A percentile compares a stretch with the other conserved stretches of the same genome.
Conservation (phyloP, 2,329 filamentous ascomycete species). For the Apiospora phragmitis region DNA sequence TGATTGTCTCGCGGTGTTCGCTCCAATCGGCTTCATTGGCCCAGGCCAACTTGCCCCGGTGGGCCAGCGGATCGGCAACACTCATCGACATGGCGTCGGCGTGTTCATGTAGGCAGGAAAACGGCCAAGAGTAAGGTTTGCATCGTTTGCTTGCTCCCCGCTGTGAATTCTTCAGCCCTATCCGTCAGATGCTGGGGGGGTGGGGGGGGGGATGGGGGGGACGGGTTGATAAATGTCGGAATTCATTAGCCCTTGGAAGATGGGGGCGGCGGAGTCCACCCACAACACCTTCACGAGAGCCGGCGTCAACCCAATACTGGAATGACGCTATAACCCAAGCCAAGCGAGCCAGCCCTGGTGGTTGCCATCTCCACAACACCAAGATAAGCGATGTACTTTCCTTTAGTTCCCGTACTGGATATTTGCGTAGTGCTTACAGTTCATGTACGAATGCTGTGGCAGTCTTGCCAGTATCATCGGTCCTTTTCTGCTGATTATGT, state of each 20-base stretch:
- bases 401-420: background rate
- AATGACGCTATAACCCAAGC: background rate
- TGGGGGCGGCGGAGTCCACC: background rate
- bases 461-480: background rate
- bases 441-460: background rate
- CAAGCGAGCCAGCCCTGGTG: background rate
- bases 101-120: background rate
- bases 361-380: background rate
- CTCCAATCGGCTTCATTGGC: slow-evolving; percentile 21
- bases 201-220: no score
- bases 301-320: background rate
- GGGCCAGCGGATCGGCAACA: background rate
- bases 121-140: background rate
- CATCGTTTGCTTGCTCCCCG: background rate
- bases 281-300: background rate
- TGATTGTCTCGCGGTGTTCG: slow-evolving; percentile 19
- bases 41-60: slow-evolving; percentile 6
- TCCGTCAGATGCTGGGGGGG: background rate
- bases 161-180: background rate
- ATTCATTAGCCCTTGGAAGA: background rate
- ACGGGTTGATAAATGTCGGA: background rate
- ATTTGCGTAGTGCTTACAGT: background rate
- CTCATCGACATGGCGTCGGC: background rate
- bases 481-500: background rate
- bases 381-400: background rate